Evolutionary conservation across 306 rosid species (phyloP).

Genomic region (Ammopiptanthus mongolicus): DNA sequence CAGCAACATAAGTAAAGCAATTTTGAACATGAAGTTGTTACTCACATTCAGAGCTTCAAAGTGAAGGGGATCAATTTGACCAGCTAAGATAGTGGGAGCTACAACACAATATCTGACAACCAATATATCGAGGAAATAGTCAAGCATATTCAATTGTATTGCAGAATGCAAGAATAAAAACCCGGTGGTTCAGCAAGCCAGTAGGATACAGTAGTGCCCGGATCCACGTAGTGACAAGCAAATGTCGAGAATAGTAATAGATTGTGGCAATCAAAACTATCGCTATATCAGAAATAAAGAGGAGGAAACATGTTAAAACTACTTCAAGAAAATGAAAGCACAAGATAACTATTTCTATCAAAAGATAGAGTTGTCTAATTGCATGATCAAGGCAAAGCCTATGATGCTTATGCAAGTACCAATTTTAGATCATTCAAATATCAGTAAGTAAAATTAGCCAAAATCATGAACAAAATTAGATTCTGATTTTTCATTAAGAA

Average conservation of each 20-base stretch:
- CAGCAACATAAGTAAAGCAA: constrained; percentile 7
- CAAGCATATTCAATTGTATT: constrained; percentile 1
- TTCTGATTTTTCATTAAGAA: too few species aligned
- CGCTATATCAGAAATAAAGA: constrained; percentile 52
- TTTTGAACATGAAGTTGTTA: constrained; percentile 14
- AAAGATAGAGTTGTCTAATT: not conserved
- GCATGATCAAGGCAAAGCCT: not conserved
- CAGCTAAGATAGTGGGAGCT: constrained; percentile 89
- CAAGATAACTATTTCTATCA: constrained; percentile 9
- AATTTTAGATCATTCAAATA: not conserved
- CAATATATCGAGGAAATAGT: constrained; percentile 54
- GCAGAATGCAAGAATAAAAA: constrained; percentile 22
- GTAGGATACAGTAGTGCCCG: constrained; percentile 84
- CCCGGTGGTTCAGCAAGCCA: constrained; percentile 16
- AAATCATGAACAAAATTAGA: not conserved
- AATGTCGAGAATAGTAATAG: constrained; percentile 84
- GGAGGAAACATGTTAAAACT: constrained; percentile 30
- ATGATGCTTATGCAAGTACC: not conserved
- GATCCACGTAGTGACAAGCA: constrained; percentile 64
- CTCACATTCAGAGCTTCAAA: constrained; percentile 96
- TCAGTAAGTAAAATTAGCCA: too few species aligned
- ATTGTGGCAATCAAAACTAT: constrained; percentile 69
- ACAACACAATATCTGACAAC: constrained; percentile 78
- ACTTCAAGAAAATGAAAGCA: constrained; percentile 1
- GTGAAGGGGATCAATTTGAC: constrained; percentile 76